These are phyloP conservation scores for Ajuga reptans DNA, from an alignment of 305 asterid genomes.

Conservation along the genomic window DNA sequence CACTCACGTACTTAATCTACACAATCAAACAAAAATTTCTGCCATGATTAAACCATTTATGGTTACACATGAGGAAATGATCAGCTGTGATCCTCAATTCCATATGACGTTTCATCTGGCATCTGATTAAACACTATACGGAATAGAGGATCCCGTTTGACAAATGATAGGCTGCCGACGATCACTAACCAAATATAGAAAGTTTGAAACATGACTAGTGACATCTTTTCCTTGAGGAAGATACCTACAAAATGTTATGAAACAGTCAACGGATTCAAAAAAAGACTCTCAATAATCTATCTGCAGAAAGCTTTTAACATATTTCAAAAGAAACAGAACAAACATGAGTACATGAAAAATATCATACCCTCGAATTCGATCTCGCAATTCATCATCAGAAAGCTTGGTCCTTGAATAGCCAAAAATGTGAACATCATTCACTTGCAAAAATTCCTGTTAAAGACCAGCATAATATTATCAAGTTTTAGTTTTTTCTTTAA, in stretches of 20 bases:
- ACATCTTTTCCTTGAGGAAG: conserved; percentile 48
- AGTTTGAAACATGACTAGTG: conserved; percentile 37
- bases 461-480: conserved; percentile 11
- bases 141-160: no score
- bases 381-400: conserved; percentile 59
- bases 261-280: background rate
- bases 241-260: conserved; percentile 37
- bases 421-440: conserved; percentile 75
- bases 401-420: conserved; percentile 87
- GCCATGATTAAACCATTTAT: background rate
- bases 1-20: conserved; percentile 89
- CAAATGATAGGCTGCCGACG: background rate
- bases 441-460: conserved; percentile 62
- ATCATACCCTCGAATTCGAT: conserved; percentile 69
- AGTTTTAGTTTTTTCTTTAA: background rate
- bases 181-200: conserved; percentile 75
- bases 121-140: no score
- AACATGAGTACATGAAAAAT: background rate
- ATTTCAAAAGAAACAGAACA: background rate
- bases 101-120: no score
- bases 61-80: background rate
- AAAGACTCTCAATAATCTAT: conserved; percentile 1
- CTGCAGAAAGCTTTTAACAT: background rate
- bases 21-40: conserved; percentile 4
- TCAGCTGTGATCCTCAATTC: no score